Percentiles rank a stretch among this genome's conserved stretches.
Conservation (phyloP, 345 rosid species). For the Orychophragmus violaceus region DNA sequence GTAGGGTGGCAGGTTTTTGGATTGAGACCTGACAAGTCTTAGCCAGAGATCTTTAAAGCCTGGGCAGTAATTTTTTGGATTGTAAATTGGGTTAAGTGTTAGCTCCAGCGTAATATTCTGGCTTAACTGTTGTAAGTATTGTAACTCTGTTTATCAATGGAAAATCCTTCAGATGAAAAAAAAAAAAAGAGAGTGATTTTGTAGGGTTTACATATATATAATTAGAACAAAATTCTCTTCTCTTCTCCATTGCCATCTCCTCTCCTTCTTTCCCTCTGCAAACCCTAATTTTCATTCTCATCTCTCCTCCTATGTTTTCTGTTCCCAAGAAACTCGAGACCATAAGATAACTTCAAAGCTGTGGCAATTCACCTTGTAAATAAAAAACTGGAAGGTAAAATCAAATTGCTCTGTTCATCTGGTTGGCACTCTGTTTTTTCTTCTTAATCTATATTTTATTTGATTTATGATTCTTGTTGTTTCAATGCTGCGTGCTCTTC, state of each 20-base stretch:
- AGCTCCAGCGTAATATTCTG: no score
- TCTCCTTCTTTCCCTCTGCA: constrained; percentile 19
- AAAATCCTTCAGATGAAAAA: background rate
- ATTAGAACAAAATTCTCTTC: background rate
- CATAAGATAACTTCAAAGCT: constrained; percentile 11
- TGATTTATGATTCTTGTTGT: background rate
- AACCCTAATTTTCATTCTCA: constrained; percentile 29
- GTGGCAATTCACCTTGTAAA: background rate
- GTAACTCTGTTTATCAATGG: no score
- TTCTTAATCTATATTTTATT: background rate
- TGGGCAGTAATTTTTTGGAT: no score
- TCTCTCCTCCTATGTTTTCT: background rate
- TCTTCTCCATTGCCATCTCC: constrained; percentile 18
- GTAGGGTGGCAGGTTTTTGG: no score
- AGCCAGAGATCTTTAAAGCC: no score
- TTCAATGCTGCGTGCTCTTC: constrained; percentile 5
- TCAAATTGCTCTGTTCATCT: background rate
- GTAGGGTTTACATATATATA: constrained; percentile 33
- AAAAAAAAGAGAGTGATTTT: background rate
- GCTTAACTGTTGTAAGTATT: no score
- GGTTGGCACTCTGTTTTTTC: constrained; percentile 12
- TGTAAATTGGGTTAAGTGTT: no score
- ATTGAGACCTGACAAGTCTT: no score
- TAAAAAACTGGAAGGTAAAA: background rate
- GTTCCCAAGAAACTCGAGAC: background rate